Conservation (phyloP, 345 rosid species). For the Salix caprea region DNA sequence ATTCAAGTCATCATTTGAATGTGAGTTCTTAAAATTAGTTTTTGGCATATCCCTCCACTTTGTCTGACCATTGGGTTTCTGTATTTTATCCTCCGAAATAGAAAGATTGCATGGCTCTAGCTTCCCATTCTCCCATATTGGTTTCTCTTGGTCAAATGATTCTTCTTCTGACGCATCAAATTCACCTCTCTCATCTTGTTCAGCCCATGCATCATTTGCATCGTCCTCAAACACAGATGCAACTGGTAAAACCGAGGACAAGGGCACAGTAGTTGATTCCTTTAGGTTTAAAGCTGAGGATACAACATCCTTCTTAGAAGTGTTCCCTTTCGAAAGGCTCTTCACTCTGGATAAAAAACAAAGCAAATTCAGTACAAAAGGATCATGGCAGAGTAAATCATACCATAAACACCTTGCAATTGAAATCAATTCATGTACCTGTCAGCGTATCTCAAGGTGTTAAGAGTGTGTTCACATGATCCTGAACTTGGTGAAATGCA, state of each 20-base stretch:
- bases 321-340: conserved; percentile 91
- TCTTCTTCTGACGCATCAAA: conserved; percentile 74
- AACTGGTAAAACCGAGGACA: conserved; percentile 56
- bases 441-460: conserved; percentile 98
- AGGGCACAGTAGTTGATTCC: conserved; percentile 65
- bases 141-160: conserved; percentile 62
- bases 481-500: conserved; percentile 99
- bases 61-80: conserved; percentile 45
- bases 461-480: conserved; percentile 95
- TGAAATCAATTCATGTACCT: conserved; percentile 41
- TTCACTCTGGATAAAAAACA: conserved; percentile 57
- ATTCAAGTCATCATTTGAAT: conserved; percentile 67
- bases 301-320: conserved; percentile 71
- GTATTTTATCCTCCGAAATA: conserved; percentile 48
- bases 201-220: conserved; percentile 66
- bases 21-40: conserved; percentile 51
- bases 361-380: background rate
- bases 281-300: conserved; percentile 67
- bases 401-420: background rate
- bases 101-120: conserved; percentile 39
- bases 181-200: conserved; percentile 67
- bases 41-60: conserved; percentile 52
- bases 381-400: background rate
- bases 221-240: conserved; percentile 65
- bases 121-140: conserved; percentile 62